These are phyloP conservation scores for Wickerhamiella sergipiensis DNA, from an alignment of 805 yeast species.

Conservation along the genomic window DNA sequence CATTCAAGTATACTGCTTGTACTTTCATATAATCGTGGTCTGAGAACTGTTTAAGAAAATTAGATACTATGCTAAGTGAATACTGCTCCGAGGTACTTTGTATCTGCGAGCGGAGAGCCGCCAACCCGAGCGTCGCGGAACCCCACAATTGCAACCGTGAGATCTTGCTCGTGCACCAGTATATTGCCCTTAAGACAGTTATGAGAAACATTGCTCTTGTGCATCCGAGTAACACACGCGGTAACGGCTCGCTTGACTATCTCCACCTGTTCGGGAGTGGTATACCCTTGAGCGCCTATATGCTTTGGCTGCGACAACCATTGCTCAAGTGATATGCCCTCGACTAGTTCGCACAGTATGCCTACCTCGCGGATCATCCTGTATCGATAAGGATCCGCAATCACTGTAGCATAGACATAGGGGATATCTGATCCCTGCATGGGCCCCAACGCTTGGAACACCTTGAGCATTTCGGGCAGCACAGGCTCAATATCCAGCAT, in stretches of 20 bases:
- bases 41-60: no score
- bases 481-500: neutral
- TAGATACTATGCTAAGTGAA: no score
- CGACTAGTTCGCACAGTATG: slow-evolving; percentile 5
- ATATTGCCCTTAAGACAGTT: neutral
- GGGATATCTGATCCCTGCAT: slow-evolving; percentile 11
- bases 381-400: slow-evolving; percentile 9
- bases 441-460: slow-evolving; percentile 3
- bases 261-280: neutral
- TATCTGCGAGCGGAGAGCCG: neutral
- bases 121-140: neutral
- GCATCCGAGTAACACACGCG: neutral
- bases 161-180: slow-evolving; percentile 1
- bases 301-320: slow-evolving; percentile 3
- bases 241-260: neutral
- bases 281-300: neutral
- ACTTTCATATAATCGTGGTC: no score
- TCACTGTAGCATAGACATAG: slow-evolving; percentile 5
- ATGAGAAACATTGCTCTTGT: neutral
- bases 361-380: slow-evolving; percentile 3
- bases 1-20: no score
- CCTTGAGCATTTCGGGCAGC: neutral
- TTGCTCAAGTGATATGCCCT: slow-evolving; percentile 1
- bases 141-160: slow-evolving; percentile 1
- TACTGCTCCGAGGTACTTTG: neutral